Evolutionary conservation across 257 asterid species (phyloP).

Genomic region (Solanum chmielewskii): DNA sequence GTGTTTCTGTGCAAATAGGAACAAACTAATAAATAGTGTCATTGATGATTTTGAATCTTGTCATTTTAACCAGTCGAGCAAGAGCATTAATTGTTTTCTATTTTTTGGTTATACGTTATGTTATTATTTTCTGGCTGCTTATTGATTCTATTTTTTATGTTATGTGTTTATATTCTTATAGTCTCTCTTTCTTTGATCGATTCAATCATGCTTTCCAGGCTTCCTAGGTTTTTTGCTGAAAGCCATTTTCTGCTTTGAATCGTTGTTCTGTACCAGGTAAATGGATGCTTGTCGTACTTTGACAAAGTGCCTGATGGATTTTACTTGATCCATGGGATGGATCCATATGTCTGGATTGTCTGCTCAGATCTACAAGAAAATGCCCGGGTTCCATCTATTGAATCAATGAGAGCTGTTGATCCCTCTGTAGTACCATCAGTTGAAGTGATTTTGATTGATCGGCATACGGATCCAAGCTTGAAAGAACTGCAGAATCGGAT

Average conservation of each 20-base stretch:
- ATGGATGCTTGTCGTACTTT: slow-evolving; percentile 78
- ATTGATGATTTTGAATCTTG: neutral
- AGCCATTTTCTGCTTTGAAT: neutral
- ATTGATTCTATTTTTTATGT: neutral
- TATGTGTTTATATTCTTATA: neutral
- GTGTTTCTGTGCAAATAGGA: neutral
- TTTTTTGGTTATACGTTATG: neutral
- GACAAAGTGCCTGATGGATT: slow-evolving; percentile 82
- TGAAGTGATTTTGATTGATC: slow-evolving; percentile 74
- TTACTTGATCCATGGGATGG: slow-evolving; percentile 83
- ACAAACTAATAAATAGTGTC: neutral
- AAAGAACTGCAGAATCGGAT: slow-evolving; percentile 70
- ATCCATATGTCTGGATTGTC: slow-evolving; percentile 89
- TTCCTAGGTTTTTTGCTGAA: neutral
- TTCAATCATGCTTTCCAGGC: neutral
- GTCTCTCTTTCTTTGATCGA: neutral
- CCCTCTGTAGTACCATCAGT: slow-evolving; percentile 42
- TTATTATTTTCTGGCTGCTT: neutral
- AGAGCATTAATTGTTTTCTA: neutral
- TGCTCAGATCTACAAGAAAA: slow-evolving; percentile 82
- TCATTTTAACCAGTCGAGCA: neutral
- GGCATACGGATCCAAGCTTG: slow-evolving; percentile 67
- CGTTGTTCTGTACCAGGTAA: slow-evolving; percentile 47
- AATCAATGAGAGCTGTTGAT: slow-evolving; percentile 59
- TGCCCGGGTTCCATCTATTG: slow-evolving; percentile 86